Evolutionary conservation across 768 basidiomycete species (phyloP), one percentile per base, ranked within the genome.

Genomic region (Chlorophyllum brunneum): DNA sequence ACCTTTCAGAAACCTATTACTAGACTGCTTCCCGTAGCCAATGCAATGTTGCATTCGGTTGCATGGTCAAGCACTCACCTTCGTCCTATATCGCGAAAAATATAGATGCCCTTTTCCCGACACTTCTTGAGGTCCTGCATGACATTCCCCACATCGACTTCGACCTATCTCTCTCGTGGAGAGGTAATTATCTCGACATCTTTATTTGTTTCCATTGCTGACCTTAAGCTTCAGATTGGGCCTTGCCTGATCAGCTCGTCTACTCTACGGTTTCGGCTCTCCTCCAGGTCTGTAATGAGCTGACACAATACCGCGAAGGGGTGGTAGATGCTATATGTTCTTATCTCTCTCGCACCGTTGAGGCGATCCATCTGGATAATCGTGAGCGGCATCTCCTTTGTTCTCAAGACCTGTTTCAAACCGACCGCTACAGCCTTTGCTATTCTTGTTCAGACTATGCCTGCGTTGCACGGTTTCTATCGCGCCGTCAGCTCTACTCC

Each of bases 401-500:
- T 16, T 30, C 8, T 18, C 7, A 22, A 13, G 13, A 8, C 6
- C 9, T 16, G 22, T 29, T 45, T 45, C 9, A 18, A 4, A 31
- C 27, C 5, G n/a, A n/a, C 5, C 1, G 31, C 16, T 47, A 16
- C 56, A 93, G 91, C 87, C 0, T 69, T 82, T n/a, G 77, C 81
- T 54, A 74, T 90, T 29, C 71, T 95, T 16, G 83, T 84, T 1
- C 89, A 91, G 55, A 67, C 86, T 30, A 84, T 85, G 16, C 93
- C 92, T 5, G 81, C 88, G 13, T 73, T 95, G 37, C 91, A 95
- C 65, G 93, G 93, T 5, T 71, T 94, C 24, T 91, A 92, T 64
- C 82, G 93, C 30, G 91, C 93, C 4, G 80, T 93, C 54, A 88
- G 82, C 39, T 88, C 88, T 3, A 86, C 85, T 2, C 75, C 82